Base-by-base conservation (phyloP, 169 alveolate species). In the Cryptosporidium sp. region DNA sequence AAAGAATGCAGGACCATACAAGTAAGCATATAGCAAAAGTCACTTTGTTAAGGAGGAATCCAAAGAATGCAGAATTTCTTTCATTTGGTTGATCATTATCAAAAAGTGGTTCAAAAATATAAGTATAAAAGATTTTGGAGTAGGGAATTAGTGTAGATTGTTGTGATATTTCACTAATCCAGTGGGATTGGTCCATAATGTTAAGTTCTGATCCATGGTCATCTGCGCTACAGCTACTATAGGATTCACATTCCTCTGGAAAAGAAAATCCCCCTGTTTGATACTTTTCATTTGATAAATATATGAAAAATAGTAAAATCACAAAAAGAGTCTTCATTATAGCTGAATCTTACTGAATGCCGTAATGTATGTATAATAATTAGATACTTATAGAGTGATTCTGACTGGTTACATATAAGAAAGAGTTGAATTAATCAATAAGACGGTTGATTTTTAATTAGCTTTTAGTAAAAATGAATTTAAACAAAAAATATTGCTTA, bases 141-240 rank as follows among this genome's bases (percentile, higher is more conserved):
- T 80, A 80, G 9, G 89, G 89, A 9, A 80, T 60, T 31, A 80
- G 70, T 23, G 89, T 80, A 6, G 75, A 58, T 42, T 60, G 75
- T 23, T 80, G 69, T n/a, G 60, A 51, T 18, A 62, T 26, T n/a
- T 61, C 75, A 33, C 39, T 48, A 26, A 45, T 61, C 89, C 89
- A 80, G 4, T 80, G 68, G 39, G 33, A 61, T 39, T 62, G 75
- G 29, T 80, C 89, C 35, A 60, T 23, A 5, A 69, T 69, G 14
- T 42, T 37, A 2, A 65, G 65, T 12, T 80, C 89, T 31, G 75
- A 42, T 60, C 80, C 68, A 21, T 60, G 75, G 12, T 80, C 89
- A 23, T 80, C 89, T 33, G 75, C 23, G 23, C 69, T 37, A 42
- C 75, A 80, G 26, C 89, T 80, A 39, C 80, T 80, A 26, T 61